Evolutionary conservation across 805 yeast species (phyloP).

Genomic region (Candida saitoana): DNA sequence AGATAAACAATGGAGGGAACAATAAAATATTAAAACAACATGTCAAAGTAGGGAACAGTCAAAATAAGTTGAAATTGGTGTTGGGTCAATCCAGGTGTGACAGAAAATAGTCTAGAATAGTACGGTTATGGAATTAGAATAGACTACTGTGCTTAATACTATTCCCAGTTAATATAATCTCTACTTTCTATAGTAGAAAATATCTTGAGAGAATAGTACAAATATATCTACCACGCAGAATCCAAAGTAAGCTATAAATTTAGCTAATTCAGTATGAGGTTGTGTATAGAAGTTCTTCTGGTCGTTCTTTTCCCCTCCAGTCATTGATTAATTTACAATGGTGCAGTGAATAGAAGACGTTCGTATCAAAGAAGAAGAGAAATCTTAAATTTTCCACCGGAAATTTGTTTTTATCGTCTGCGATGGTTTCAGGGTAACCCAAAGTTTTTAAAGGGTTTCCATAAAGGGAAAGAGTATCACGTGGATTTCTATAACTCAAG

Average conservation of each 20-base stretch:
- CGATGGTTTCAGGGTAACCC: neutral
- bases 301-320: slow-evolving; percentile 40
- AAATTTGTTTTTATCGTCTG: neutral
- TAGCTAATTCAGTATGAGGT: slow-evolving; percentile 33
- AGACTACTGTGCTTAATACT: too few relatives aligned
- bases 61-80: too few relatives aligned
- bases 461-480: neutral
- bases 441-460: neutral
- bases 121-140: too few relatives aligned
- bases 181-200: too few relatives aligned
- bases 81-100: too few relatives aligned
- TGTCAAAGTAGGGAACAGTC: too few relatives aligned
- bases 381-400: too few relatives aligned
- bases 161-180: too few relatives aligned
- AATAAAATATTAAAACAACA: too few relatives aligned
- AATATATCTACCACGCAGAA: slow-evolving; percentile 39
- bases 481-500: neutral
- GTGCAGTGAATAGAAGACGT: slow-evolving; percentile 41
- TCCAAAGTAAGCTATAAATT: slow-evolving; percentile 23
- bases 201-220: too few relatives aligned
- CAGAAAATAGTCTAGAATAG: too few relatives aligned
- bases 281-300: slow-evolving; percentile 24
- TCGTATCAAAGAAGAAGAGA: slow-evolving; percentile 29
- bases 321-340: slow-evolving; percentile 28
- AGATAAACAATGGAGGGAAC: too few relatives aligned